Conservation (phyloP, 805 yeast genomes). For the Cyberlindnera maritima region DNA sequence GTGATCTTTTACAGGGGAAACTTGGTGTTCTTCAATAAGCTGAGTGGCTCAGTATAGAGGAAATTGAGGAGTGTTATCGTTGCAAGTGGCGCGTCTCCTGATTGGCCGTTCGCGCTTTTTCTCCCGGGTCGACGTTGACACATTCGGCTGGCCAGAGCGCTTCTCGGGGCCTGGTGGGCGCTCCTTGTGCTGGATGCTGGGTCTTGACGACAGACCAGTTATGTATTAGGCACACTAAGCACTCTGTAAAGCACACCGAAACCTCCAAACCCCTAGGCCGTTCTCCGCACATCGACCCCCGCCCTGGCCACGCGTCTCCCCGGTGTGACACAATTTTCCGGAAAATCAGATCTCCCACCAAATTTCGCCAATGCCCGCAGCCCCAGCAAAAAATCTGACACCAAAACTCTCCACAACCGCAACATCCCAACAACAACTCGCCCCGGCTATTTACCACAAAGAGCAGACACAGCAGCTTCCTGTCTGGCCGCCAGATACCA, state of each 20-base stretch:
- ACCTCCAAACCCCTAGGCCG: too few species aligned
- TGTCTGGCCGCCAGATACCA: too few species aligned
- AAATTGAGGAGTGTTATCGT: background rate
- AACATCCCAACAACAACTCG: too few species aligned
- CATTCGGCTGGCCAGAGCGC: slow-evolving; percentile 3
- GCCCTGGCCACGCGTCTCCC: background rate
- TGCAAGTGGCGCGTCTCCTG: slow-evolving; percentile 3
- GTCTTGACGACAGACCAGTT: too few species aligned
- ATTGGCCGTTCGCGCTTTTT: slow-evolving; percentile 9
- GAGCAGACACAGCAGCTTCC: background rate
- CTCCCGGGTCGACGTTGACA: slow-evolving; percentile 5
- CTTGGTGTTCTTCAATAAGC: too few species aligned
- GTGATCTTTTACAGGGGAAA: too few species aligned
- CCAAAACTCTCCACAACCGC: slow-evolving; percentile 2
- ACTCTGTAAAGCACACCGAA: too few species aligned
- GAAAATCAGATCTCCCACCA: background rate
- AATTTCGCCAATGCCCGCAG: background rate
- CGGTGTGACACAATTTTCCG: slow-evolving; percentile 6
- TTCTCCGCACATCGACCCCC: too few species aligned
- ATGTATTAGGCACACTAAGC: too few species aligned
- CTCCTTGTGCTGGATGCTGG: background rate
- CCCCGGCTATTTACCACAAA: too few species aligned
- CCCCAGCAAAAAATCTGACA: slow-evolving; percentile 8
- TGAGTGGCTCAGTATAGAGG: too few species aligned
- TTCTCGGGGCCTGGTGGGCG: background rate